Percentiles rank a stretch among this genome's conserved stretches.
Conservation (phyloP, 495 filamentous ascomycete species). For the Neurospora sp. region DNA sequence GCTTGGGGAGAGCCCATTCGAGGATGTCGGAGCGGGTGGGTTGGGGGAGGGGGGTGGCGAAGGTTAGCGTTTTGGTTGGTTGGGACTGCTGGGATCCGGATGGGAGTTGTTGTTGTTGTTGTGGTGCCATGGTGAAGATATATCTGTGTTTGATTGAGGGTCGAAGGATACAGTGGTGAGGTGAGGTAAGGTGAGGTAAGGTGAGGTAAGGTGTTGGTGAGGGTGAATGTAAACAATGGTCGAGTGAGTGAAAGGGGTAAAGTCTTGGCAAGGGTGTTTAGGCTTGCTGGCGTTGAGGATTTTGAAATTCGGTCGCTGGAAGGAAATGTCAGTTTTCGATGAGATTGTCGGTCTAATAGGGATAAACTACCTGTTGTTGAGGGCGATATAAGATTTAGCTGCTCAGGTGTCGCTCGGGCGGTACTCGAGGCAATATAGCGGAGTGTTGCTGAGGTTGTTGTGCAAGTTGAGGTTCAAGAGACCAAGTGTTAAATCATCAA, state of each 20-base stretch:
- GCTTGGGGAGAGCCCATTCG: slow-evolving; percentile 29
- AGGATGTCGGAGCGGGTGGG: slow-evolving; percentile 25
- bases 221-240: not conserved
- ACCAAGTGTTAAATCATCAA: not conserved
- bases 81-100: not conserved
- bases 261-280: not conserved
- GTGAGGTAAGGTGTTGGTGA: not conserved
- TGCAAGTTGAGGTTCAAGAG: not conserved
- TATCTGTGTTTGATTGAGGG: too few relatives aligned
- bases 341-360: not conserved
- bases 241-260: not conserved
- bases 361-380: not conserved
- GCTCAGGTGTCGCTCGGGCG: not conserved
- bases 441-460: not conserved
- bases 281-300: not conserved
- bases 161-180: not conserved
- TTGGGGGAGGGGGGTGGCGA: slow-evolving; percentile 26
- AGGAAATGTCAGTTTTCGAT: not conserved
- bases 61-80: slow-evolving; percentile 2
- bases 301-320: not conserved
- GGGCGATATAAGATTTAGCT: not conserved
- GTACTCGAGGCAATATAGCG: not conserved
- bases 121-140: not conserved
- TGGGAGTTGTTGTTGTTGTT: not conserved
- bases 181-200: not conserved